phyloP scores from a whole-genome alignment of 83 land plant species.

The Picea abies region DNA sequence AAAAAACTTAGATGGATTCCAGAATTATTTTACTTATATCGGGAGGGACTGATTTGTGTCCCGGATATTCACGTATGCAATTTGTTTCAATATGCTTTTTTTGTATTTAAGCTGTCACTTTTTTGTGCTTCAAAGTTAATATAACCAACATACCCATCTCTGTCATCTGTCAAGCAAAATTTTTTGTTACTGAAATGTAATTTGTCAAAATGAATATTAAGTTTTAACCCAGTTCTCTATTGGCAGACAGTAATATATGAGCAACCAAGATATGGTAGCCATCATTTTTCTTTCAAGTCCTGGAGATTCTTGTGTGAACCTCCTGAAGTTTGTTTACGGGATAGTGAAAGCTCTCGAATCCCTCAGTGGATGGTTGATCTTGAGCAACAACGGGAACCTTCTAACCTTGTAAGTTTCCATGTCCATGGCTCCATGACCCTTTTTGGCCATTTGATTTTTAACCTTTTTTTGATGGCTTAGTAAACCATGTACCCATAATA shows the following conservation, averaged over 20 bases:
- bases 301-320: constrained; percentile 32
- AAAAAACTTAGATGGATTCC: constrained; percentile 36
- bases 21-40: constrained; percentile 41
- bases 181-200: no score
- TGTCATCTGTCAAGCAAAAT: neutral
- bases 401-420: constrained; percentile 61
- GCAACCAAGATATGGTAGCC: constrained; percentile 64
- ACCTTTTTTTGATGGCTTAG: neutral
- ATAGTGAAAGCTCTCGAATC: constrained; percentile 17
- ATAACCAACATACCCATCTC: neutral
- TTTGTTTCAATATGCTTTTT: constrained; percentile 14
- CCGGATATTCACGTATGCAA: constrained; percentile 67
- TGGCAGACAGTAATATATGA: constrained; percentile 82
- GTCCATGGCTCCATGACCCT: neutral
- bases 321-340: constrained; percentile 2
- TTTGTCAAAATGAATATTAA: constrained; percentile 1
- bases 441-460: neutral
- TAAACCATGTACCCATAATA: neutral
- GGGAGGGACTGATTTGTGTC: constrained; percentile 28
- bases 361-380: constrained; percentile 80
- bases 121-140: neutral
- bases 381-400: constrained; percentile 44
- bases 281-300: constrained; percentile 63
- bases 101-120: neutral
- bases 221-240: neutral